These are phyloP conservation scores for Sclerotinia nivalis DNA, from an alignment of 2,329 filamentous ascomycete species.

Conservation along the genomic window DNA sequence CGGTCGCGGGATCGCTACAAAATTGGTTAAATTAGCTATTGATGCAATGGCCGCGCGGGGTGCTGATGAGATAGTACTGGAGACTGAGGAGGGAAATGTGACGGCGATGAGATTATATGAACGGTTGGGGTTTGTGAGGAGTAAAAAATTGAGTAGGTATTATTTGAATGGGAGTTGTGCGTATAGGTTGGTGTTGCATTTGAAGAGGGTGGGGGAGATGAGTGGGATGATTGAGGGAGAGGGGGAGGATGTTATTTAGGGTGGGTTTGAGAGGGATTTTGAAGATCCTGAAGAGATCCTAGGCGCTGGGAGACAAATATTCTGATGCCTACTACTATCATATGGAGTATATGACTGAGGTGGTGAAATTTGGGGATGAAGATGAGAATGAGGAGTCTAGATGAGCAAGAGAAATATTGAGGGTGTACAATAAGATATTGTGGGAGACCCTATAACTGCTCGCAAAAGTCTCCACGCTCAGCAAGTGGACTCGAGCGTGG, in stretches of 20 bases:
- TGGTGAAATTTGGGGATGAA: neutral
- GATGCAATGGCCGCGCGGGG: conserved; percentile 82
- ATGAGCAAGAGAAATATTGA: neutral
- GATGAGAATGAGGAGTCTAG: neutral
- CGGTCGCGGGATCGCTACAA: conserved; percentile 83
- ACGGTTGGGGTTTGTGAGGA: conserved; percentile 84
- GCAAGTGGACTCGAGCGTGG: neutral
- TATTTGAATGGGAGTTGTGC: conserved; percentile 97
- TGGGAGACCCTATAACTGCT: neutral
- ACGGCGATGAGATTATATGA: conserved; percentile 93
- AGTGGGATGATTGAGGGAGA: conserved; percentile 21
- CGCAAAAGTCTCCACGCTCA: neutral
- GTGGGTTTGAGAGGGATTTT: neutral
- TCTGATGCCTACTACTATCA: neutral
- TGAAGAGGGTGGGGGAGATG: conserved; percentile 40
- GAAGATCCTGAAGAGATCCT: neutral
- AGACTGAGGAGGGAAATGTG: conserved; percentile 91
- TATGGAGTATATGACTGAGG: neutral
- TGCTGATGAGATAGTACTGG: conserved; percentile 92
- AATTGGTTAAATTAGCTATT: conserved; percentile 84
- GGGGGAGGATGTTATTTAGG: neutral
- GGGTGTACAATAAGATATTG: neutral
- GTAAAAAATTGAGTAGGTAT: conserved; percentile 90
- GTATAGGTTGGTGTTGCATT: conserved; percentile 76
- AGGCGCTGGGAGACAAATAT: neutral